Conservation (phyloP, 2,329 filamentous ascomycete genomes). For the Beauveria asiatica region DNA sequence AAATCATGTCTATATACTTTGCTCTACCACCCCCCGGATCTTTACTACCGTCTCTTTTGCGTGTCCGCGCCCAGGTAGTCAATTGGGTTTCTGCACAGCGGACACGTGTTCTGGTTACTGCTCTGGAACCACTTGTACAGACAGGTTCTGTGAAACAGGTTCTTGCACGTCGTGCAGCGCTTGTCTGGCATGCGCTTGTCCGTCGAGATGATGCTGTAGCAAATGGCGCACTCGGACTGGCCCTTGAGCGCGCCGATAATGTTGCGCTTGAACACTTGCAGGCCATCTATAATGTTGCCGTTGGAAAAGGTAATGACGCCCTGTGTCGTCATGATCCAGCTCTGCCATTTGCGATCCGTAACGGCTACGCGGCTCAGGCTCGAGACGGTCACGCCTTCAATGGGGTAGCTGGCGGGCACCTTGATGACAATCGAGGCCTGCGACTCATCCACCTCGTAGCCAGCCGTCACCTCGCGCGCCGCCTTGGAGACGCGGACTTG, state of each 20-base stretch:
- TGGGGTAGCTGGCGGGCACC: slow-evolving; percentile 73
- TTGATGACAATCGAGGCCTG: slow-evolving; percentile 74
- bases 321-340: slow-evolving; percentile 80
- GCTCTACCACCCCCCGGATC: neutral
- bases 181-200: slow-evolving; percentile 91
- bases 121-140: slow-evolving; percentile 96
- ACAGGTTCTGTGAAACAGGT: slow-evolving; percentile 83
- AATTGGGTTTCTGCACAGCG: slow-evolving; percentile 85
- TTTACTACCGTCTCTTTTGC: slow-evolving; percentile 26
- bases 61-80: slow-evolving; percentile 42
- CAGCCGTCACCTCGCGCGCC: slow-evolving; percentile 69
- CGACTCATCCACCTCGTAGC: slow-evolving; percentile 82
- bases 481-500: slow-evolving; percentile 62
- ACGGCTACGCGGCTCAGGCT: slow-evolving; percentile 79
- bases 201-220: slow-evolving; percentile 84
- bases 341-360: slow-evolving; percentile 85
- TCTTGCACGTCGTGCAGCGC: slow-evolving; percentile 83
- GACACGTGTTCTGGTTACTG: slow-evolving; percentile 85
- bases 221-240: slow-evolving; percentile 92
- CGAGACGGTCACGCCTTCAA: slow-evolving; percentile 67
- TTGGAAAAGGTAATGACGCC: slow-evolving; percentile 92
- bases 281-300: slow-evolving; percentile 77
- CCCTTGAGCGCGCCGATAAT: slow-evolving; percentile 83
- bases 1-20: slow-evolving; percentile 15
- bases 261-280: slow-evolving; percentile 79